Evolutionary conservation across 805 yeast genomes (phyloP).

Genomic region (Suhomyces tanzawaensis): DNA sequence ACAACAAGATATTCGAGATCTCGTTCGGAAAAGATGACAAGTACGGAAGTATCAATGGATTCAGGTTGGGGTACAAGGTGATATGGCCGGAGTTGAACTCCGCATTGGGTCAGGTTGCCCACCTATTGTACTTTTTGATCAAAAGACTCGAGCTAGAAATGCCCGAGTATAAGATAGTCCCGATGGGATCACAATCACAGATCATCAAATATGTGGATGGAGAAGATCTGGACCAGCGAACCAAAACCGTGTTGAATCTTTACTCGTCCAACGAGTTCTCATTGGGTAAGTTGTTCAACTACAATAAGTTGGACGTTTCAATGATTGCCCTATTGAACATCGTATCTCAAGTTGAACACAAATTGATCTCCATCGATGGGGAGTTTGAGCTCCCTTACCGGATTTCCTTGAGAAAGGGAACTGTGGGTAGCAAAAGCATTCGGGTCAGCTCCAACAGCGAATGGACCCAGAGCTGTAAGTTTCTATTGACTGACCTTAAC

Average conservation of each 20-base stretch:
- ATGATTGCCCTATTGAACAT: conserved; percentile 75
- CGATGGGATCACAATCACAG: conserved; percentile 81
- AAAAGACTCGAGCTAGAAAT: conserved; percentile 55
- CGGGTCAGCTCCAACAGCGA: conserved; percentile 68
- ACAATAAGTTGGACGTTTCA: conserved; percentile 74
- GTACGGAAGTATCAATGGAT: conserved; percentile 84
- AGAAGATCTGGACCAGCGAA: conserved; percentile 3
- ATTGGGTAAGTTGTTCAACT: conserved; percentile 66
- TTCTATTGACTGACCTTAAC: conserved; percentile 68
- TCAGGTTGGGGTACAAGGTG: conserved; percentile 73
- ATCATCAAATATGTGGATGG: conserved; percentile 52
- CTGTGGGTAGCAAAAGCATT: conserved; percentile 77
- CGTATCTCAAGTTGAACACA: conserved; percentile 48
- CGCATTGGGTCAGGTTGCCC: conserved; percentile 80
- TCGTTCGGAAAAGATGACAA: conserved; percentile 66
- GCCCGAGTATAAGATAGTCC: conserved; percentile 62
- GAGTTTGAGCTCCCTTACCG: conserved; percentile 70
- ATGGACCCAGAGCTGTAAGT: conserved; percentile 90
- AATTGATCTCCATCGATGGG: conserved; percentile 45
- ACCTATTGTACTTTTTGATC: conserved; percentile 64
- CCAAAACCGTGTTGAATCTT: conserved; percentile 50
- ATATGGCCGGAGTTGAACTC: conserved; percentile 93
- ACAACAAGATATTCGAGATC: conserved; percentile 77
- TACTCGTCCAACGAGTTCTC: conserved; percentile 72
- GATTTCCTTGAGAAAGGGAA: conserved; percentile 55